Evolutionary conservation across 2,329 filamentous ascomycete genomes (phyloP).

Genomic region (Penicillium sclerotigenum): DNA sequence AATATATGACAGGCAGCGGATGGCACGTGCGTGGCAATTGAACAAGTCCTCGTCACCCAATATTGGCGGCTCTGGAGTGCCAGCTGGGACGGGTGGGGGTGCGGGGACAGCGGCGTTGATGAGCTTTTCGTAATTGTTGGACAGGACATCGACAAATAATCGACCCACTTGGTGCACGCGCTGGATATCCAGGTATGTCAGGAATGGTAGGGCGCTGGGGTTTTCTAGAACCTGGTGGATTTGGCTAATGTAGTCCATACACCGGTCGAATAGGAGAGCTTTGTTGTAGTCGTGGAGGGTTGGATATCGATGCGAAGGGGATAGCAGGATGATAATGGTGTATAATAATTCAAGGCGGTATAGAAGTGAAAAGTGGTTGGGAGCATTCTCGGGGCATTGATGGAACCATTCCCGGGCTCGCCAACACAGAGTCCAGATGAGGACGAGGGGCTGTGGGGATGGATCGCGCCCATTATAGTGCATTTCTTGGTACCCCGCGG

Average conservation of each 20-base stretch:
- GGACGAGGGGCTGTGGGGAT: constrained; percentile 61
- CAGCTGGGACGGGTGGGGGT: constrained; percentile 29
- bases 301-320: constrained; percentile 71
- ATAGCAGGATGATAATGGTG: constrained; percentile 85
- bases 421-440: constrained; percentile 41
- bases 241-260: constrained; percentile 73
- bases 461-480: constrained; percentile 72
- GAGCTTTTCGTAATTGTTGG: constrained; percentile 50
- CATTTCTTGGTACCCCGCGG: constrained; percentile 82
- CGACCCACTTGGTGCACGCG: constrained; percentile 69
- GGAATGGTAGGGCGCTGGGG: constrained; percentile 60
- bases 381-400: constrained; percentile 64
- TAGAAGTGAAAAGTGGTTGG: constrained; percentile 65
- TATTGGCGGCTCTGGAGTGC: constrained; percentile 33
- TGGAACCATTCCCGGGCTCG: constrained; percentile 76
- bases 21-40: constrained; percentile 33
- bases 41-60: constrained; percentile 33
- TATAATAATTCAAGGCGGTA: constrained; percentile 89
- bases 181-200: constrained; percentile 84
- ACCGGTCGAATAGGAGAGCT: constrained; percentile 79
- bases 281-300: constrained; percentile 71
- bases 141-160: constrained; percentile 56
- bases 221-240: constrained; percentile 66
- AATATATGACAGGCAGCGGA: constrained; percentile 33
- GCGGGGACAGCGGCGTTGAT: constrained; percentile 32